Evolutionary conservation across 2,329 filamentous ascomycete genomes (phyloP).

Genomic region (Bipolaris oryzae): DNA sequence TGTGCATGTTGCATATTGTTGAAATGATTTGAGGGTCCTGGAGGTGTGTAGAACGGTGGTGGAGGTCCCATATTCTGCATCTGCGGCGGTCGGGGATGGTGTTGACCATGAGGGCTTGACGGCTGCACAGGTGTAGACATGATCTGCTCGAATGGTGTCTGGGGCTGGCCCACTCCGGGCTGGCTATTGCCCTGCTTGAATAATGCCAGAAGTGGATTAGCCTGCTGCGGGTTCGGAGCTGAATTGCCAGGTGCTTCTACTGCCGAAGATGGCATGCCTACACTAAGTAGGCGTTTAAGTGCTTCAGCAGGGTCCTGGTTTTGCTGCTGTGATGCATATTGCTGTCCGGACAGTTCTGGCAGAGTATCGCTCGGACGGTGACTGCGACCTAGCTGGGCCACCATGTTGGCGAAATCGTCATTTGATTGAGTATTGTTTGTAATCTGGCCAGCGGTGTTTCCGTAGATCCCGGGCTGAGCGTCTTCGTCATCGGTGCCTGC

Average conservation of each 20-base stretch:
- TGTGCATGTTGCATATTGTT: slow-evolving; percentile 31
- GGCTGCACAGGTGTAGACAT: slow-evolving; percentile 59
- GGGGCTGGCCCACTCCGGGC: slow-evolving; percentile 27
- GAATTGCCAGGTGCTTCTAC: slow-evolving; percentile 41
- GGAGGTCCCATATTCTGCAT: slow-evolving; percentile 56
- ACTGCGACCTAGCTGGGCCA: slow-evolving; percentile 38
- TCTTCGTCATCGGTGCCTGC: slow-evolving; percentile 43
- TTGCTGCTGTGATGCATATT: slow-evolving; percentile 23
- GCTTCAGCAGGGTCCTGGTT: slow-evolving; percentile 56
- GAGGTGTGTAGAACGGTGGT: slow-evolving; percentile 56
- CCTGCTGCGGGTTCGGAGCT: slow-evolving; percentile 36
- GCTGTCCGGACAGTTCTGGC: slow-evolving; percentile 38
- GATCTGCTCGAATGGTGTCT: slow-evolving; percentile 62
- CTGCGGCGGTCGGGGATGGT: slow-evolving; percentile 60
- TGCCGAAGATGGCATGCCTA: slow-evolving; percentile 47
- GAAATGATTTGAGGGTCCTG: slow-evolving; percentile 27
- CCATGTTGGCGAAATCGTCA: slow-evolving; percentile 38
- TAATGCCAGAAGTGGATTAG: slow-evolving; percentile 62
- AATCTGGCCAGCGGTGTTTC: slow-evolving; percentile 34
- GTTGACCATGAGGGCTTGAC: slow-evolving; percentile 60
- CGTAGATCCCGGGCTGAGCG: slow-evolving; percentile 33
- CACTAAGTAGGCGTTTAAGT: slow-evolving; percentile 58
- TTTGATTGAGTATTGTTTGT: slow-evolving; percentile 20
- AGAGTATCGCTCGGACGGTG: slow-evolving; percentile 36
- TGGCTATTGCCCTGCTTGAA: slow-evolving; percentile 48